Evolutionary conservation across 208 protist genomes (phyloP).

Genomic region (Leishmania turanica): DNA sequence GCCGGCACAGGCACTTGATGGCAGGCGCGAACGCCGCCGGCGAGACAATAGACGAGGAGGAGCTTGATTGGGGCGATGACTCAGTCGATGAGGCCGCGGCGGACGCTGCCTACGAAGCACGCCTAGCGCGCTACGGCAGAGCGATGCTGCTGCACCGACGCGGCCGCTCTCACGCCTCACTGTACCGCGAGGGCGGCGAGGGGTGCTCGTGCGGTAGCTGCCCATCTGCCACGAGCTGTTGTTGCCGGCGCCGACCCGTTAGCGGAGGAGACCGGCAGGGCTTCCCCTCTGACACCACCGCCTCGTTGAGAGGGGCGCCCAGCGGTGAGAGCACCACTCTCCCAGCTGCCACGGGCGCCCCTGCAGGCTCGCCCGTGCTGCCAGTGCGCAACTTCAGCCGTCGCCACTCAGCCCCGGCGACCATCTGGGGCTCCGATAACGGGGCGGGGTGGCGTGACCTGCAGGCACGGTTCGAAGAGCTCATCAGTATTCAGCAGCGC

Average conservation of each 20-base stretch:
- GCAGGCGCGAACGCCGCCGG: neutral
- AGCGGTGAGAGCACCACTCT: neutral
- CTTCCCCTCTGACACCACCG: neutral
- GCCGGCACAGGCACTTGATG: neutral
- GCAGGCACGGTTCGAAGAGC: slow-evolving; percentile 30
- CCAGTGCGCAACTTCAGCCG: neutral
- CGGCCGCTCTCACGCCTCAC: slow-evolving; percentile 4
- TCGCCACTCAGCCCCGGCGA: slow-evolving; percentile 14
- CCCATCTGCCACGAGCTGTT: neutral
- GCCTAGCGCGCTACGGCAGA: slow-evolving; percentile 14
- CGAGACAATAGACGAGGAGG: neutral
- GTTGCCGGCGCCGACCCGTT: neutral
- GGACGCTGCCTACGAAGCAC: slow-evolving; percentile 8
- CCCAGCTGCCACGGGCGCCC: neutral
- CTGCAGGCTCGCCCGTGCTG: neutral
- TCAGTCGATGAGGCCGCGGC: neutral
- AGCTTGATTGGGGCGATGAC: slow-evolving; percentile 23
- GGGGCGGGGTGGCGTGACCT: slow-evolving; percentile 13
- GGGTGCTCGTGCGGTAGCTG: slow-evolving; percentile 1
- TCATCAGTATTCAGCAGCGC: slow-evolving; percentile 26
- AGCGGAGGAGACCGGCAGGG: neutral
- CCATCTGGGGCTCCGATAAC: neutral
- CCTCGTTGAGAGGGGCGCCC: neutral
- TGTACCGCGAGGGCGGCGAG: neutral
- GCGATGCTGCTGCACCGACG: slow-evolving; percentile 17